Percentiles rank a stretch among this genome's conserved stretches.
Conservation (phyloP, 164 flowering plant species). For the Stephania yunnanensis region DNA sequence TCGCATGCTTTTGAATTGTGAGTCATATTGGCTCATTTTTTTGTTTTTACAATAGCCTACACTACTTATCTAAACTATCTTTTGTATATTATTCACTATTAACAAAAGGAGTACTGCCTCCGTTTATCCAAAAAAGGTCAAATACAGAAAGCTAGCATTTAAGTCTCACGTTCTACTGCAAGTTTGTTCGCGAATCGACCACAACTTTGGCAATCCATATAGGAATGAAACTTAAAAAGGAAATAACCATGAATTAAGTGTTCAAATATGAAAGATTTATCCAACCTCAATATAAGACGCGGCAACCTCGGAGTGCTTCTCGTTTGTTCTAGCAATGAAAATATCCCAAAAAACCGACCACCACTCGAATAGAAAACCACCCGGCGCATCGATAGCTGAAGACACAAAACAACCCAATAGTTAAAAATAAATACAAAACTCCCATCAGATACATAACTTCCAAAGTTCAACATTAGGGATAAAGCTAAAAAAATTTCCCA, state of each 20-base stretch:
- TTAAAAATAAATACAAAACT: neutral
- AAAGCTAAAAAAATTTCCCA: neutral
- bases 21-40: no score
- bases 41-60: no score
- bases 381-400: slow-evolving; percentile 84
- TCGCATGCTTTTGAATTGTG: no score
- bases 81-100: no score
- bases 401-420: slow-evolving; percentile 1
- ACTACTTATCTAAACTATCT: no score
- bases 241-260: neutral
- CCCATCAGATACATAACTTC: neutral
- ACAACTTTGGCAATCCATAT: neutral
- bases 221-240: neutral
- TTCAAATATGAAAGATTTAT: slow-evolving; percentile 13
- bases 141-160: neutral
- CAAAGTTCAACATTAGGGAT: neutral
- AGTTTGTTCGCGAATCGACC: neutral
- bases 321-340: slow-evolving; percentile 67
- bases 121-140: no score
- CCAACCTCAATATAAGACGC: slow-evolving; percentile 58
- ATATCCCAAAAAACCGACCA: slow-evolving; percentile 94
- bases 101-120: no score
- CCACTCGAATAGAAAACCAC: slow-evolving; percentile 85
- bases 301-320: slow-evolving; percentile 63
- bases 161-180: neutral